Base-by-base conservation (phyloP, 2,329 filamentous ascomycete genomes). In the Botryotinia convoluta region DNA sequence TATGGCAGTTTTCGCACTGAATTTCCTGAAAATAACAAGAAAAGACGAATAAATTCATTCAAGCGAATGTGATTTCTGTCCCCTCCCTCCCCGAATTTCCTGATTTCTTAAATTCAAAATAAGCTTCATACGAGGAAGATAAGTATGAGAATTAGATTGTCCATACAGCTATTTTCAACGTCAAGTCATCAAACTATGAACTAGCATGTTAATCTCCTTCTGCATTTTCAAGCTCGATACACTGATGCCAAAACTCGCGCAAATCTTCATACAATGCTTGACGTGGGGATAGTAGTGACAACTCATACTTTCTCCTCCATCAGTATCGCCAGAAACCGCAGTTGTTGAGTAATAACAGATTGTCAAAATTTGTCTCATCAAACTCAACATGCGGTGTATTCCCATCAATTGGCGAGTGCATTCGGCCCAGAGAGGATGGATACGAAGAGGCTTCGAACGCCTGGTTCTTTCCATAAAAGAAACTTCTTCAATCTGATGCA, bases 351-450 rank as follows among this genome's bases (percentile, higher is more conserved):
- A 32, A 22, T 63, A 44, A 3, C 39, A 63, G 61, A 48, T 60
- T 32, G 29, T 45, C 68, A 61, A 44, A 22, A 59, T 37, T 32
- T 37, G 26, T 44, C 29, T 60, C 8, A 61, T 44, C 54, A 70
- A 44, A 12, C 22, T 32, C 10, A 45, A 10, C 68, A 59, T 61
- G 10, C n/a, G n/a, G 4, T 61, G 12, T 29, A 26, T n/a, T 16
- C 67, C 67, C 67, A 69, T 69, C 29, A 37, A 54, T 39, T 69
- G 67, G 14, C 51, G 42, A 37, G n/a, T 37, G 16, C 54, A 70
- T 29, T 70, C 68, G 29, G 51, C 39, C 54, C 54, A 70, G 29
- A 61, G n/a, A 45, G 39, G 54, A 37, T 70, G 37, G 35, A 61
- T 60, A n/a, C 20, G 6, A 9, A 48, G 39, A 42, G 35, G 29